Conservation (phyloP, 164 flowering plant species). For the Echeveria elegans region DNA sequence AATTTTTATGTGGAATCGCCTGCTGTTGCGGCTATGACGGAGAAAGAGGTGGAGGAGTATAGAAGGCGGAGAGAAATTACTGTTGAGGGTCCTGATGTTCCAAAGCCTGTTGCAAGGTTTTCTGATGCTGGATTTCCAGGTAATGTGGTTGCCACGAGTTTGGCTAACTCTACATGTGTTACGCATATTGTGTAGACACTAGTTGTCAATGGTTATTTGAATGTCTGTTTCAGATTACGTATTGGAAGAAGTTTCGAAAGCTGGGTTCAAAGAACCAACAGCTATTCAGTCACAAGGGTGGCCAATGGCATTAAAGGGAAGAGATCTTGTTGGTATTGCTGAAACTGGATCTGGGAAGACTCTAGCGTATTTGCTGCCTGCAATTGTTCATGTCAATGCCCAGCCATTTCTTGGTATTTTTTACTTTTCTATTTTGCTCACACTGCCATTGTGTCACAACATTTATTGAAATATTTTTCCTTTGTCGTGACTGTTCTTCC, state of each 20-base stretch:
- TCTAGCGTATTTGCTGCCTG: slow-evolving; percentile 88
- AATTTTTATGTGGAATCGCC: slow-evolving; percentile 81
- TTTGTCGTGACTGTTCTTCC: neutral
- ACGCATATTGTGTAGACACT: neutral
- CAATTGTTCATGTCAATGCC: slow-evolving; percentile 98
- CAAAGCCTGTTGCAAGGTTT: slow-evolving; percentile 74
- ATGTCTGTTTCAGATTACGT: slow-evolving; percentile 62
- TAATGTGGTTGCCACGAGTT: slow-evolving; percentile 23
- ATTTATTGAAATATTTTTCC: too few species aligned
- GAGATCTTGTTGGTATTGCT: slow-evolving; percentile 98
- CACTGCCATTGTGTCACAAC: neutral
- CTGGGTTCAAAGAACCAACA: slow-evolving; percentile 96
- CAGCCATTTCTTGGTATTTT: slow-evolving; percentile 83
- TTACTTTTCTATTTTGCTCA: neutral
- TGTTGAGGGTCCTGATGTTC: slow-evolving; percentile 88
- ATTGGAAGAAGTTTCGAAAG: slow-evolving; percentile 82
- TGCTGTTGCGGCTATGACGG: slow-evolving; percentile 70
- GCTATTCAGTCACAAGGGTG: slow-evolving; percentile 99
- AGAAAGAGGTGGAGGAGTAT: slow-evolving; percentile 78
- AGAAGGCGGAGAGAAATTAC: slow-evolving; percentile 67
- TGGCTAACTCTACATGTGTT: too few species aligned
- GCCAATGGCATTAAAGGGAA: slow-evolving; percentile 99
- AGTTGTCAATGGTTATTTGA: slow-evolving; percentile 6
- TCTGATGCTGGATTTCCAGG: slow-evolving; percentile 85
- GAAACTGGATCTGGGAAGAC: slow-evolving; percentile 99